Percentiles rank a stretch among this genome's conserved stretches.
phyloP scores from a whole-genome alignment of 208 protist genomes.

The Trypanosoma grayi region DNA sequence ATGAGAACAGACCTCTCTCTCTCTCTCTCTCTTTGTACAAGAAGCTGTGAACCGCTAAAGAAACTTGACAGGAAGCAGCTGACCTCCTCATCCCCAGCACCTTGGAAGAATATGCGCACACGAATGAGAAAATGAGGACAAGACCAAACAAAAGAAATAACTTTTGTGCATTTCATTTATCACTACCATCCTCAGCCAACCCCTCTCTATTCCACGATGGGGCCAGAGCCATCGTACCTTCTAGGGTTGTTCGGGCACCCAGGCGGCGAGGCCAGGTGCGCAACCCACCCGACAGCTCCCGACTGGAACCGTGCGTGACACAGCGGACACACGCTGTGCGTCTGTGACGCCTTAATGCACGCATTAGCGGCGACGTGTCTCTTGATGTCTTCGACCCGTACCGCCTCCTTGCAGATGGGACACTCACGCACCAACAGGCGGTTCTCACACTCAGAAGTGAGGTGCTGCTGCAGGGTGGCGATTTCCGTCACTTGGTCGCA shows the following conservation, averaged over 20 bases:
- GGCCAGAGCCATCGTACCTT: slow-evolving; percentile 69
- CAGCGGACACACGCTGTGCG: slow-evolving; percentile 80
- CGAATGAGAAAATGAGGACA: too few relatives aligned
- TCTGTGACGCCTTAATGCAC: slow-evolving; percentile 72
- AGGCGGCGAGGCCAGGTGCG: slow-evolving; percentile 68
- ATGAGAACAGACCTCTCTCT: not conserved
- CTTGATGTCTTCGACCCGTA: slow-evolving; percentile 73
- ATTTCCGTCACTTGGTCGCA: slow-evolving; percentile 93
- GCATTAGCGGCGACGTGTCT: slow-evolving; percentile 53
- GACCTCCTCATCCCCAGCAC: too few relatives aligned
- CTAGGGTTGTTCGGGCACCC: slow-evolving; percentile 88
- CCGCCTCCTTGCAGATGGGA: slow-evolving; percentile 85
- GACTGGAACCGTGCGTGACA: slow-evolving; percentile 76
- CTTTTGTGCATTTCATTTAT: not conserved
- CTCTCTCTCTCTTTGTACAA: not conserved
- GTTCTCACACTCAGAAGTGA: slow-evolving; percentile 85
- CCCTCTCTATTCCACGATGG: slow-evolving; percentile 15
- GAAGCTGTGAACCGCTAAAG: too few relatives aligned
- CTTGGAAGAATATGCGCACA: too few relatives aligned
- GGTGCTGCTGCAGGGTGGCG: slow-evolving; percentile 82
- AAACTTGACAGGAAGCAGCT: too few relatives aligned
- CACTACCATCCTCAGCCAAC: not conserved
- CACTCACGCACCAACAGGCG: slow-evolving; percentile 73
- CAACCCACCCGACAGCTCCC: slow-evolving; percentile 71
- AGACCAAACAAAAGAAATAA: too few relatives aligned